These are phyloP conservation scores for Stenocarpella maydis DNA, from an alignment of 2,329 filamentous ascomycete species.

Conservation along the genomic window DNA sequence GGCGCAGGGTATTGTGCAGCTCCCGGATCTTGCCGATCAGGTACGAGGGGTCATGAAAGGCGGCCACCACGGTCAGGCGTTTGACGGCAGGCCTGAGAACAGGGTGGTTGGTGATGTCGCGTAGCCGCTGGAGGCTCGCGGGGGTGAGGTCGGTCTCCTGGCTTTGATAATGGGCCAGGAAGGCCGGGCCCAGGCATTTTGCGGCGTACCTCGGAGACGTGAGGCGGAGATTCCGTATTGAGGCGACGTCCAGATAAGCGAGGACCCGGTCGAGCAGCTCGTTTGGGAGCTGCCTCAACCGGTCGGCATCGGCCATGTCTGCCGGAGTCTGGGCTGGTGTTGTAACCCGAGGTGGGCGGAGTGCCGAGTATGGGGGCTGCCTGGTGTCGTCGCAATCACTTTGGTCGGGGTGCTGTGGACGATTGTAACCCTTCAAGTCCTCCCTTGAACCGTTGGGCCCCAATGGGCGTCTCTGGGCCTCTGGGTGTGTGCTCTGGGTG, in stretches of 20 bases:
- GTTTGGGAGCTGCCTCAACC: slow-evolving; percentile 2
- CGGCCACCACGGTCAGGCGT: slow-evolving; percentile 10
- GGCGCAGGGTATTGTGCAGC: not conserved
- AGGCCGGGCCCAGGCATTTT: slow-evolving; percentile 17
- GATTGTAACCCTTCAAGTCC: too few species aligned
- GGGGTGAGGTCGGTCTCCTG: slow-evolving; percentile 19
- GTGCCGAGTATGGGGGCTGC: not conserved
- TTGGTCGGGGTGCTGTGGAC: too few species aligned
- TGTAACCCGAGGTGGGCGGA: not conserved
- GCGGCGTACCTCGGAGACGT: not conserved
- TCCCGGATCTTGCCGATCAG: not conserved
- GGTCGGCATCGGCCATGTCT: not conserved
- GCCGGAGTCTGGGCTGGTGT: not conserved
- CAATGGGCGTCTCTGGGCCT: too few species aligned
- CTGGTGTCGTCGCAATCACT: not conserved
- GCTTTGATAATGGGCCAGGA: not conserved
- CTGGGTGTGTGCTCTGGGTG: too few species aligned
- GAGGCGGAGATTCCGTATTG: slow-evolving; percentile 9
- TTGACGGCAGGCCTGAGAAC: slow-evolving; percentile 2
- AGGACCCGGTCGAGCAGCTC: slow-evolving; percentile 7
- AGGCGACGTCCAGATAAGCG: not conserved
- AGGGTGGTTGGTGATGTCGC: not conserved
- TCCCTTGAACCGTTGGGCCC: too few species aligned
- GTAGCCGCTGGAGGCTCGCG: not conserved
- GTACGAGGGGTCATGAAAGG: not conserved